phyloP scores from a whole-genome alignment of 2,329 filamentous ascomycete species.

The Basipetospora chlamydospora region DNA sequence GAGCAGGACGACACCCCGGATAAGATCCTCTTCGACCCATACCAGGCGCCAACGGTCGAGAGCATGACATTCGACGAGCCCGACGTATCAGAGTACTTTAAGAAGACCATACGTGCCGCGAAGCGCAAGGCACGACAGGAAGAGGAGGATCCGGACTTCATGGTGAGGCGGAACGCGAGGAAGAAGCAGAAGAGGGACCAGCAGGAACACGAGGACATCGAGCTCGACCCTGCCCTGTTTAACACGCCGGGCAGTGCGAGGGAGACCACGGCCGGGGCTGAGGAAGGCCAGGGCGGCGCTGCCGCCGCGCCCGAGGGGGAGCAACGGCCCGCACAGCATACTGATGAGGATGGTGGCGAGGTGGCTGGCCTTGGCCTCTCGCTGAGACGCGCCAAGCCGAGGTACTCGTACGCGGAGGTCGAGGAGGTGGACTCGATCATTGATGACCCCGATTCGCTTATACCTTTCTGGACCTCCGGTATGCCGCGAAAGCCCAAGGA shows the following conservation, averaged over 20 bases:
- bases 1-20: constrained; percentile 42
- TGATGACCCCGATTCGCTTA: constrained; percentile 28
- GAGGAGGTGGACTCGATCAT: constrained; percentile 25
- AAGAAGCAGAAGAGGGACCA: constrained; percentile 13
- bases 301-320: constrained; percentile 10
- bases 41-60: constrained; percentile 35
- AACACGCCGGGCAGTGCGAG: constrained; percentile 2
- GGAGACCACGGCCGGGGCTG: constrained; percentile 9
- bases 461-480: constrained; percentile 8
- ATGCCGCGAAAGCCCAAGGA: too few species aligned
- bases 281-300: constrained; percentile 10
- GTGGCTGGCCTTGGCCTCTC: constrained; percentile 32
- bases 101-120: constrained; percentile 36
- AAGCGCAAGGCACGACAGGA: constrained; percentile 38
- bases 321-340: too few species aligned
- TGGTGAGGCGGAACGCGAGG: constrained; percentile 12
- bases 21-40: constrained; percentile 45
- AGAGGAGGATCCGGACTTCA: constrained; percentile 41
- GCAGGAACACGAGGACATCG: constrained; percentile 8
- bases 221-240: constrained; percentile 10
- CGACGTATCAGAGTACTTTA: constrained; percentile 38
- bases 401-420: constrained; percentile 32
- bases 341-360: too few species aligned
- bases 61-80: constrained; percentile 26
- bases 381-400: constrained; percentile 37